A percentile compares a stretch with the other conserved stretches of the same genome.
Evolutionary conservation across 768 basidiomycete genomes (phyloP).

Genomic region (Podaxis carcinomalis): DNA sequence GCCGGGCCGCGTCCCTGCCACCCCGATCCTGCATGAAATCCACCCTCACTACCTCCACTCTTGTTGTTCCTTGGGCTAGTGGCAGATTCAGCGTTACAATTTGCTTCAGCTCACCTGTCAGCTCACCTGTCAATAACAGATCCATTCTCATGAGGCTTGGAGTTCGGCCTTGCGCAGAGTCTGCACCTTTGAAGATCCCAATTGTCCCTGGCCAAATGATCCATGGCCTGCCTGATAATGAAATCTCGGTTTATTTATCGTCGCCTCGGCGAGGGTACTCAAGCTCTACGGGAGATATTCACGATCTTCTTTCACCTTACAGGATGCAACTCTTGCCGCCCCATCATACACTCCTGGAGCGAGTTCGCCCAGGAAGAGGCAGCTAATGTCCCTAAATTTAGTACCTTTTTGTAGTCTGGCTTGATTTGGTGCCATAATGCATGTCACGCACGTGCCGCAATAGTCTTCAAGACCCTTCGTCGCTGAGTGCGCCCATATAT

Average conservation of each 20-base stretch:
- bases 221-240: not conserved
- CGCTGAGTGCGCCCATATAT: not conserved
- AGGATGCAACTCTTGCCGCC: not conserved
- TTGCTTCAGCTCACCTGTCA: not conserved
- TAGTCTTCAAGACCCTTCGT: not conserved
- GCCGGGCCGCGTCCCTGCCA: not conserved
- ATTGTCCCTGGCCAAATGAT: not conserved
- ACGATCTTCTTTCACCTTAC: not conserved
- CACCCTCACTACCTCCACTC: no score
- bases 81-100: not conserved
- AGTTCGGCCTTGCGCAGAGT: not conserved
- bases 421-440: not conserved
- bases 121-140: not conserved
- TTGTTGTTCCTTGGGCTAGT: conserved; percentile 17
- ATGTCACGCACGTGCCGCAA: not conserved
- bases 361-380: not conserved
- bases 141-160: not conserved
- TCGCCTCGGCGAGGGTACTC: not conserved
- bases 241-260: not conserved
- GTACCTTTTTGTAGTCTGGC: not conserved
- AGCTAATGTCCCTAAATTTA: not conserved
- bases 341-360: not conserved
- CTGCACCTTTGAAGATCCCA: not conserved
- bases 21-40: not conserved
- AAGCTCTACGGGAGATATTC: not conserved